Evolutionary conservation across 2,329 filamentous ascomycete genomes (phyloP), one percentile per base, ranked within the genome.

Genomic region (Pseudogymnoascus sp.): DNA sequence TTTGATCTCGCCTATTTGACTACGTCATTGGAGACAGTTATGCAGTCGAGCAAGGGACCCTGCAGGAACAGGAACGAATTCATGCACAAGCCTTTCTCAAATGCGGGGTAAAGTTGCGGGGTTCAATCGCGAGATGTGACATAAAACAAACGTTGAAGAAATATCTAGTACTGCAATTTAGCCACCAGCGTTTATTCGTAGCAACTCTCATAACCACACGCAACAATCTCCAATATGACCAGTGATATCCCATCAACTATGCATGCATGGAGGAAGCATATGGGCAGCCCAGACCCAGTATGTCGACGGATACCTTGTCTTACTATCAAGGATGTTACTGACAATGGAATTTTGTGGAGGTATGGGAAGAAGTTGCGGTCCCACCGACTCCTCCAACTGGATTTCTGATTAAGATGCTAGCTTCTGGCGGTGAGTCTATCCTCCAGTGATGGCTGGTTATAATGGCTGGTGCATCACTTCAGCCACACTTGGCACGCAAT

Each of bases 251-350:
- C 70, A 7, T 53, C 63, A 59, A 72, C 72, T 2, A 76, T 76
- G 75, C 66, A 68, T 56, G 74, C 73, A 0, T 76, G 75, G 75
- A 69, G 72, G 40, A 75, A 75, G 64, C 71, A 75, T 59, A 69
- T 65, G 62, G 74, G 73, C 46, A 71, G 68, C 31, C 68, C 68
- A 1, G 65, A 68, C 15, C 71, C 72, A 15, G 68, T 71, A 64
- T 15, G 64, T 62, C n/a, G 4, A 31, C 26, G 5, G 46, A 19
- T 56, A 17, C n/a, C 13, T 17, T 19, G 59, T 26, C n/a, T 26
- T 33, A 40, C 35, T 7, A n/a, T 19, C 2, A 33, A 33, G 10
- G 13, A 7, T 33, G 26, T 56, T 17, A 13, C 46, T 56, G 13
- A 31, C 60, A 50, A 33, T 53, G 33, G 62, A 44, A 29, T 23